Evolutionary conservation across 768 basidiomycete genomes (phyloP).

Genomic region (Lepiota venenata): DNA sequence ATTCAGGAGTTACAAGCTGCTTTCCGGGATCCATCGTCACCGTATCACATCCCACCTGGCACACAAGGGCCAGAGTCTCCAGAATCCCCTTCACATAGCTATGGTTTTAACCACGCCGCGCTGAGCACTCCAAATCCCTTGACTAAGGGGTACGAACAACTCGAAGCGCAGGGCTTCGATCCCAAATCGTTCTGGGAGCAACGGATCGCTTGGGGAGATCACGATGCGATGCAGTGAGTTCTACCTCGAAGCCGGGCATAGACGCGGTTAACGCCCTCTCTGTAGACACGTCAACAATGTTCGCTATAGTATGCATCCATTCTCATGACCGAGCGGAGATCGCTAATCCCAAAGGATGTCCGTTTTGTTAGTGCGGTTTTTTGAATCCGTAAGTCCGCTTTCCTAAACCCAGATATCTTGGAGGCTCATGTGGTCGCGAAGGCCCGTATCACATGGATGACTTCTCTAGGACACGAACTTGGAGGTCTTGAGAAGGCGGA

Average conservation of each 20-base stretch:
- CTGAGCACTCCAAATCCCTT: constrained; percentile 15
- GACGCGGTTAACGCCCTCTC: neutral
- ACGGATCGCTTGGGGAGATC: constrained; percentile 74
- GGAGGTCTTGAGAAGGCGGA: constrained; percentile 55
- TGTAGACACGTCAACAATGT: constrained; percentile 77
- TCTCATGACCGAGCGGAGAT: neutral
- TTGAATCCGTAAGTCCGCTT: constrained; percentile 55
- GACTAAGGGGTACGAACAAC: constrained; percentile 37
- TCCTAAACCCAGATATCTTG: neutral
- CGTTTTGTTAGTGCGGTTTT: constrained; percentile 50
- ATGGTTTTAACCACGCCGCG: constrained; percentile 5
- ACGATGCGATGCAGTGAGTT: constrained; percentile 73
- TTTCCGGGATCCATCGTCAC: constrained; percentile 61
- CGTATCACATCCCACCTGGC: constrained; percentile 62
- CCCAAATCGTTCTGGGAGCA: constrained; percentile 75
- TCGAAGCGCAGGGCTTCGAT: constrained; percentile 51
- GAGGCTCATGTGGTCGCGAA: constrained; percentile 22
- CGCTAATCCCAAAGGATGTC: neutral
- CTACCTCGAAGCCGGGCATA: neutral
- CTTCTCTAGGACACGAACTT: constrained; percentile 49
- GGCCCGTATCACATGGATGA: constrained; percentile 71
- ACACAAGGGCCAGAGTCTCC: constrained; percentile 57
- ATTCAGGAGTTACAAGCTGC: constrained; percentile 56
- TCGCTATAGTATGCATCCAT: constrained; percentile 51
- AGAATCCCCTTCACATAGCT: constrained; percentile 33